These are phyloP conservation scores for Microcyclospora pomicola DNA, from an alignment of 2,329 filamentous ascomycete genomes.

Conservation along the genomic window DNA sequence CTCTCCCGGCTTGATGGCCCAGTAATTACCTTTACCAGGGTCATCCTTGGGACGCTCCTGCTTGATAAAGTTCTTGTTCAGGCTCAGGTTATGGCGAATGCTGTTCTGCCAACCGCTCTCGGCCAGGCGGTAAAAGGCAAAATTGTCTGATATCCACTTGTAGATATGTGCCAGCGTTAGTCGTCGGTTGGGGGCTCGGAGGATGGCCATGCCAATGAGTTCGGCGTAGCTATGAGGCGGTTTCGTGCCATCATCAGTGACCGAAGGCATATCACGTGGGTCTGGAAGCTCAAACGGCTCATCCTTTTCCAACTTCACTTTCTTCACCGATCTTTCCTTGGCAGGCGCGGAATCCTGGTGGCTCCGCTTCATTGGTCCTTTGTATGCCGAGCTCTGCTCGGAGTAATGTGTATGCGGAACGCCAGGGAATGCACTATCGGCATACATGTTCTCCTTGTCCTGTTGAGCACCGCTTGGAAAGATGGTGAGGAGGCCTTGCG, in stretches of 20 bases:
- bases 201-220: slow-evolving; percentile 92
- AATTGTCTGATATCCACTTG: slow-evolving; percentile 98
- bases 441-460: slow-evolving; percentile 11
- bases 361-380: slow-evolving; percentile 40
- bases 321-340: slow-evolving; percentile 55
- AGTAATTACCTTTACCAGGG: slow-evolving; percentile 94
- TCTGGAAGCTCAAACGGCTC: slow-evolving; percentile 45
- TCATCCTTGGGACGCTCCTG: slow-evolving; percentile 93
- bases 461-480: slow-evolving; percentile 1
- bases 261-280: slow-evolving; percentile 63
- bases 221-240: slow-evolving; percentile 87
- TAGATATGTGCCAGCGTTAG: slow-evolving; percentile 92
- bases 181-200: slow-evolving; percentile 68
- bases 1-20: slow-evolving; percentile 81
- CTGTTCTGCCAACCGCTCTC: slow-evolving; percentile 98
- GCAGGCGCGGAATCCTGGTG: slow-evolving; percentile 56
- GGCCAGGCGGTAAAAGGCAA: slow-evolving; percentile 68
- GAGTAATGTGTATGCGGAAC: slow-evolving; percentile 19
- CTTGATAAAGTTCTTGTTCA: slow-evolving; percentile 95
- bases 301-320: slow-evolving; percentile 44
- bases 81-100: slow-evolving; percentile 91
- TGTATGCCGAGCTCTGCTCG: slow-evolving; percentile 31
- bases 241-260: slow-evolving; percentile 78
- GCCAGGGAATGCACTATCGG: slow-evolving; percentile 23
- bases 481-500: slow-evolving; percentile 9